phyloP scores from a whole-genome alignment of 2,329 filamentous ascomycete genomes.

The Pseudogymnoascus sp. region DNA sequence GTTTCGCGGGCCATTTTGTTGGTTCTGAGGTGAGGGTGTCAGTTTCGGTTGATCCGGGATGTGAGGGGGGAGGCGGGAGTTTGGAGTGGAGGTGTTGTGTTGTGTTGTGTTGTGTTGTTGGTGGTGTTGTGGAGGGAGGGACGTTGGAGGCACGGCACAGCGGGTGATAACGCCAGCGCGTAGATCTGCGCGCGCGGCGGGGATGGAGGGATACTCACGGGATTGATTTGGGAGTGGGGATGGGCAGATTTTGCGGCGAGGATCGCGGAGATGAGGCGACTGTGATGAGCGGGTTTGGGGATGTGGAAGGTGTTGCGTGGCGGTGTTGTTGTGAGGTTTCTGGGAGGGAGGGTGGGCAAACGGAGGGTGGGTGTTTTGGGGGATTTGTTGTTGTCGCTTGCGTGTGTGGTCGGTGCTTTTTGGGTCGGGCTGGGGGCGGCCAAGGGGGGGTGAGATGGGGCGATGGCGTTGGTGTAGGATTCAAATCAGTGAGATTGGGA shows the following conservation, averaged over 20 bases:
- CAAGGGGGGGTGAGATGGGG: not conserved
- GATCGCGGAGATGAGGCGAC: not conserved
- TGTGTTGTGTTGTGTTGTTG: not conserved
- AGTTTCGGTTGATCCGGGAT: not conserved
- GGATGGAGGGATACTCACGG: not conserved
- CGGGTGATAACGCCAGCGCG: not conserved
- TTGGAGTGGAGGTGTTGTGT: not conserved
- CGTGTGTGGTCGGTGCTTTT: constrained; percentile 2
- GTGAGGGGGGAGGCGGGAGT: not conserved
- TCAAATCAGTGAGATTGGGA: not conserved
- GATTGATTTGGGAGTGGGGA: not conserved
- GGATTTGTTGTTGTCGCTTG: constrained; percentile 6
- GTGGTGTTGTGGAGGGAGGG: too few relatives aligned
- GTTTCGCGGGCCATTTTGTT: constrained; percentile 11
- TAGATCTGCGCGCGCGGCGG: not conserved
- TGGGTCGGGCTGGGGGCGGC: not conserved
- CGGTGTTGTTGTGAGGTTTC: not conserved
- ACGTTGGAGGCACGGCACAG: not conserved
- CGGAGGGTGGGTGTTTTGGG: not conserved
- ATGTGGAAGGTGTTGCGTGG: not conserved
- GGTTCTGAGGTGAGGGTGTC: not conserved
- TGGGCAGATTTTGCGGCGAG: not conserved
- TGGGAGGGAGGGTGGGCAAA: not conserved
- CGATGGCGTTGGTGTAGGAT: not conserved
- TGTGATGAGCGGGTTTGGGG: not conserved